Evolutionary conservation across 192 early-diverging fungal species (phyloP), one percentile per base, ranked within the genome.

Genomic region (Chytriomyces sp.): DNA sequence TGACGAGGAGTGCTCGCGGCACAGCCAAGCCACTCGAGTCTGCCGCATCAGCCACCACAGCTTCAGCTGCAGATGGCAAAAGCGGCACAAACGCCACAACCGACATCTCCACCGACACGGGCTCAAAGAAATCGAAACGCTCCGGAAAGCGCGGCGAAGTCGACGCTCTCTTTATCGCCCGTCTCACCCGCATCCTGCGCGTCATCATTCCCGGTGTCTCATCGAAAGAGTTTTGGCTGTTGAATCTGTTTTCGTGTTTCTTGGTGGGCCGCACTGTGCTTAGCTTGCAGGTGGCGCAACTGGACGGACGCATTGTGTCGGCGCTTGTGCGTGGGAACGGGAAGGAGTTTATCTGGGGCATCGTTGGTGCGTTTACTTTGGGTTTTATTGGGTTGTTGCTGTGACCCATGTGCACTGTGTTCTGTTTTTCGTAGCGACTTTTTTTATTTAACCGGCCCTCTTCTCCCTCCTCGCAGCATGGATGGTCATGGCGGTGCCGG

Each of bases 401-500:
- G 35, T 35, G 35, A 35, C 35, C 35, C 35, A 35, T n/a, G 67
- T 68, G 16, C 53, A 57, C 0, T 68, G 20, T 23, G 67, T 16
- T 13, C 13, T 48, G 44, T 35, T 45, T 24, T 45, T 45, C 46
- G 11, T 47, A 43, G 43, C 45, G 11, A 60, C 18, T 72, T 60
- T 61, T 49, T 23, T 24, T 43, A 16, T 57, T 44, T n/a, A 61
- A 62, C 53, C 5, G 23, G 11, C 60, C n/a, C 18, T 62, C 23
- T 72, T 11, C 10, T 45, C n/a, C 23, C 3, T 13, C 23, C 28
- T 43, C 35, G 50, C 23, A 76, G 75, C 91, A 85, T 97, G 95
- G 95, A 96, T 97, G 93, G 87, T 84, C 20, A 90, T 98, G 64
- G 95, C 96, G 13, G 87, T 99, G 43, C 97, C 97, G 6, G 97